Conservation (phyloP, 805 yeast species). For the Candida krabiensis region DNA sequence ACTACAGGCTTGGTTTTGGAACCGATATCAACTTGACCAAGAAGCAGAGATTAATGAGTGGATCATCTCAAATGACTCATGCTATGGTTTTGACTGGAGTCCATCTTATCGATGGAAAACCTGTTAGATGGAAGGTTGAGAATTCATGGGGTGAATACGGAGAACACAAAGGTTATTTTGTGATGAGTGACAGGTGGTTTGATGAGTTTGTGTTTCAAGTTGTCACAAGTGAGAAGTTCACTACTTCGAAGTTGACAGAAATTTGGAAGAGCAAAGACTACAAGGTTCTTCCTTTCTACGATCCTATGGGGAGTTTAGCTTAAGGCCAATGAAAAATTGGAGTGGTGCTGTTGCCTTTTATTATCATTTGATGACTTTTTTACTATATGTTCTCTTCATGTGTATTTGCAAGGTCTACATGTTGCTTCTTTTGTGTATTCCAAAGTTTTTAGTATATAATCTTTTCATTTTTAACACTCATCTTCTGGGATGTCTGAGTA, state of each 20-base stretch:
- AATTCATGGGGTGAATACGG: conserved; percentile 79
- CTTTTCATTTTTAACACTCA: conserved; percentile 2
- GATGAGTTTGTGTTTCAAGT: conserved; percentile 76
- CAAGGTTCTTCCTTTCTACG: conserved; percentile 64
- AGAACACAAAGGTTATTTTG: conserved; percentile 68
- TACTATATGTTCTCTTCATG: too few relatives aligned
- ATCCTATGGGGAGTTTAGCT: conserved; percentile 79
- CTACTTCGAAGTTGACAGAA: conserved; percentile 36
- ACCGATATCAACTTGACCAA: conserved; percentile 34
- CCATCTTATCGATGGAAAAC: conserved; percentile 59
- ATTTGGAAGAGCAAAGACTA: conserved; percentile 51
- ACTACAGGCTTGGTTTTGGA: conserved; percentile 60
- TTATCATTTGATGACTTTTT: too few relatives aligned
- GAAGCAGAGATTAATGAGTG: conserved; percentile 33
- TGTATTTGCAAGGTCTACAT: too few relatives aligned
- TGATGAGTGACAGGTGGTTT: conserved; percentile 74
- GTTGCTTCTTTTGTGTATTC: too few relatives aligned
- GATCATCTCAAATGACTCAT: conserved; percentile 76
- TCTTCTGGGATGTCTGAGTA: too few relatives aligned
- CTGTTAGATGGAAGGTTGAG: conserved; percentile 72
- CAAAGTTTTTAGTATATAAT: too few relatives aligned
- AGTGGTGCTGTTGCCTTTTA: too few relatives aligned
- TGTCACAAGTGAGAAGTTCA: conserved; percentile 41
- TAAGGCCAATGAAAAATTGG: conserved; percentile 5
- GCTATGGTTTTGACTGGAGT: conserved; percentile 88